Evolutionary conservation across 108 stramenopile genomes (phyloP).

Genomic region (Skeletonema grethae): DNA sequence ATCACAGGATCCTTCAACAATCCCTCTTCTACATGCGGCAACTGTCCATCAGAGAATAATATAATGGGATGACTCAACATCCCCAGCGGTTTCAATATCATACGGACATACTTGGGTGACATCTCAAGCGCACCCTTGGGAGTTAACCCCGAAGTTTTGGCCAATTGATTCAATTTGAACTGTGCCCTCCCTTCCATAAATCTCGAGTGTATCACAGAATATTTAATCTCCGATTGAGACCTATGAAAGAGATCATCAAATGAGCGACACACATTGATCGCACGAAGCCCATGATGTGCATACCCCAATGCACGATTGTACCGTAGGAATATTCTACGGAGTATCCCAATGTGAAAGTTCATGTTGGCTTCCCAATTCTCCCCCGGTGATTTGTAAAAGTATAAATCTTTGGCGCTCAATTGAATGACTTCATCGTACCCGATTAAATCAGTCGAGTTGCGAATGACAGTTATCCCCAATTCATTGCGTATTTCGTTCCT

Average conservation of each 20-base stretch:
- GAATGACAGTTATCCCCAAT: constrained; percentile 26
- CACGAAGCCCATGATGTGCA: constrained; percentile 7
- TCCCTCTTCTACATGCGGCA: constrained; percentile 12
- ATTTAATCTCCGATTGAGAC: neutral
- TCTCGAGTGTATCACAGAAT: constrained; percentile 10
- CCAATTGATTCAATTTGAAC: neutral
- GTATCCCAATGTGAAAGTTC: constrained; percentile 24
- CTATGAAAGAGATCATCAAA: constrained; percentile 19
- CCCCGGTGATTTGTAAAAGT: constrained; percentile 19
- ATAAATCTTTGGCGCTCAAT: constrained; percentile 15
- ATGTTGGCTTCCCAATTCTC: neutral
- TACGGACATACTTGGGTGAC: constrained; percentile 34
- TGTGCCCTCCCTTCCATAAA: constrained; percentile 1
- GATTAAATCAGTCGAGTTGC: neutral
- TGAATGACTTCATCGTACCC: constrained; percentile 16
- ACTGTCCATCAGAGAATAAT: constrained; percentile 5
- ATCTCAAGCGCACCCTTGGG: constrained; percentile 13
- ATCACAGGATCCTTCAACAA: constrained; percentile 23
- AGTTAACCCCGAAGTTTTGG: neutral
- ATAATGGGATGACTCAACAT: constrained; percentile 22
- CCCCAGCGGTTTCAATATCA: constrained; percentile 20
- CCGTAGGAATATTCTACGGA: constrained; percentile 23
- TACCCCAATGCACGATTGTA: constrained; percentile 28
- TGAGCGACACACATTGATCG: constrained; percentile 2
- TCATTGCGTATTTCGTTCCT: constrained; percentile 18